Evolutionary conservation across 805 yeast genomes (phyloP).

Genomic region (Candida chauliodis): DNA sequence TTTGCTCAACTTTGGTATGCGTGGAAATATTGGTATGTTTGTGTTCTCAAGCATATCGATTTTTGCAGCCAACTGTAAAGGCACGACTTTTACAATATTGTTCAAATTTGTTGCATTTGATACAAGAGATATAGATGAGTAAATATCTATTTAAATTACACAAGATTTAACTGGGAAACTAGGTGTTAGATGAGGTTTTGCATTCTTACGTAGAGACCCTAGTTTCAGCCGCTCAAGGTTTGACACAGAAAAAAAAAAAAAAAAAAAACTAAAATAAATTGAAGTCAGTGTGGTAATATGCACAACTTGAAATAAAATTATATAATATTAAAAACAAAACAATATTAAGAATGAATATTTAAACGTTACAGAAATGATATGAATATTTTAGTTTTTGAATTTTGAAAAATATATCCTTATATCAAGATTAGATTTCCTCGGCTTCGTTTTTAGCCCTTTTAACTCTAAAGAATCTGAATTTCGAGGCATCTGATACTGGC

Average conservation of each 20-base stretch:
- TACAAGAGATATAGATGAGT: no score
- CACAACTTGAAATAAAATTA: neutral
- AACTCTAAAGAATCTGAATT: constrained; percentile 12
- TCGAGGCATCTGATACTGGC: constrained; percentile 9
- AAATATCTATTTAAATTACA: no score
- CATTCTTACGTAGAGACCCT: no score
- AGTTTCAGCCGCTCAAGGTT: no score
- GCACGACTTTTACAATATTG: neutral
- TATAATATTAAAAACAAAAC: neutral
- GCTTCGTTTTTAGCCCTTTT: constrained; percentile 8
- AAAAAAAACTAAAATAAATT: no score
- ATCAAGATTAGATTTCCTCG: constrained; percentile 7
- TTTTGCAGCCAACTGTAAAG: neutral
- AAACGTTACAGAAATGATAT: constrained; percentile 1
- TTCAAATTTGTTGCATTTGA: no score
- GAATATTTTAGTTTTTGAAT: neutral
- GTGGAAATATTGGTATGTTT: neutral
- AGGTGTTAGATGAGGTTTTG: no score
- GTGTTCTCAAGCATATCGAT: neutral
- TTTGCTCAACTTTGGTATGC: neutral
- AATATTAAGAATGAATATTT: neutral
- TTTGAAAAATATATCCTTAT: no score
- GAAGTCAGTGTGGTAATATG: no score
- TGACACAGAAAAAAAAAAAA: no score
- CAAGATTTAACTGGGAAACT: no score